phyloP scores from a whole-genome alignment of 2,329 filamentous ascomycete species.

The Berkeleyomyces rouxiae region DNA sequence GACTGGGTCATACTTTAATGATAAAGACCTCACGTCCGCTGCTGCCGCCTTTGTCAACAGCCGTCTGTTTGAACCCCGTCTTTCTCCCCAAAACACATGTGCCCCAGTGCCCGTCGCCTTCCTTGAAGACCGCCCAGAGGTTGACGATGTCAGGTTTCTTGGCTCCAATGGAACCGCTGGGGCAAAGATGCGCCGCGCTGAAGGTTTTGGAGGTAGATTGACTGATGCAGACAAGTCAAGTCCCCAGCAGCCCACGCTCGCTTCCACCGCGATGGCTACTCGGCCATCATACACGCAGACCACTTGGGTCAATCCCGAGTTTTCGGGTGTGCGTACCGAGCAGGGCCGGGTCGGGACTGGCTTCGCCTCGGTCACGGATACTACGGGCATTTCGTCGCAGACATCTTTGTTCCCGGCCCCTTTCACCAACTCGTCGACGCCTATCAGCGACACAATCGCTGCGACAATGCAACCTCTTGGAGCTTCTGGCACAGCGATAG shows the following conservation, averaged over 20 bases:
- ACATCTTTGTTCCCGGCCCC: neutral
- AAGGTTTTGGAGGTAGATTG: neutral
- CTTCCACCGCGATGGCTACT: neutral
- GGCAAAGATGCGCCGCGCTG: neutral
- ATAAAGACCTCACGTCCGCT: neutral
- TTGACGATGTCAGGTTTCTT: neutral
- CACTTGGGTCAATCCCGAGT: neutral
- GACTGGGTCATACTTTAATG: neutral
- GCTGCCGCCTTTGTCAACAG: neutral
- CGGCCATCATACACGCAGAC: neutral
- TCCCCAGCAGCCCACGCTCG: neutral
- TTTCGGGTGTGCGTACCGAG: neutral
- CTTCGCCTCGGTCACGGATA: neutral
- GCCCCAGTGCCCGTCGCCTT: neutral
- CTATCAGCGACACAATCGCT: neutral
- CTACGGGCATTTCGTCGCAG: neutral
- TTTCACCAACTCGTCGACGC: neutral
- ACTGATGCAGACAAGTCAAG: neutral
- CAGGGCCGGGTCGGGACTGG: neutral
- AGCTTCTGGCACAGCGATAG: no score
- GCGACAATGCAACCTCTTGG: neutral
- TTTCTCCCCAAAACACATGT: neutral
- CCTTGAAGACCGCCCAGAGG: neutral
- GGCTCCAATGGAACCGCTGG: neutral
- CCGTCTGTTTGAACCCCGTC: neutral